A percentile compares a stretch with the other conserved stretches of the same genome.
Evolutionary conservation across 768 basidiomycete genomes (phyloP).

Genomic region (Boletus sensibilis): DNA sequence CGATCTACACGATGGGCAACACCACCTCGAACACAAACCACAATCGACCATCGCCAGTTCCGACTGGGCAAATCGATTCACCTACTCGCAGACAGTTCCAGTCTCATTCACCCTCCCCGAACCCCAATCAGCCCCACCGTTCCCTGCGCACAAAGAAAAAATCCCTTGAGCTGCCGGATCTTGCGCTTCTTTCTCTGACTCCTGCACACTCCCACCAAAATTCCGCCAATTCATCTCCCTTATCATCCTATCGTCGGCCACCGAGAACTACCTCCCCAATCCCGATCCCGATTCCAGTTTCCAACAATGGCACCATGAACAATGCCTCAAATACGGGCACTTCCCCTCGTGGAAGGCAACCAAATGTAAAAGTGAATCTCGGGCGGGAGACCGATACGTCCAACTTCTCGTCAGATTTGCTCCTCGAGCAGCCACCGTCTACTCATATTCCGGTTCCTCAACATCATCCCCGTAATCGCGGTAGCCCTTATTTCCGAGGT

Average conservation of each 20-base stretch:
- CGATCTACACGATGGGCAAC: conserved; percentile 34
- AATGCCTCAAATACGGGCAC: conserved; percentile 36
- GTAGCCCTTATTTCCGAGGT: conserved; percentile 35
- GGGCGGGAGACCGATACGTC: conserved; percentile 27
- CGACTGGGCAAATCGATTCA: conserved; percentile 28
- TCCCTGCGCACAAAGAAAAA: conserved; percentile 68
- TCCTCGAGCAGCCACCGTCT: conserved; percentile 43
- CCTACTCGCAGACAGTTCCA: conserved; percentile 14
- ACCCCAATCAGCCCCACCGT: conserved; percentile 47
- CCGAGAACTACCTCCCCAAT: conserved; percentile 47
- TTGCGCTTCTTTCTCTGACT: conserved; percentile 51
- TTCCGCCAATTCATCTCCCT: conserved; percentile 42
- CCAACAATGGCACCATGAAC: conserved; percentile 38
- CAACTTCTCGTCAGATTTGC: conserved; percentile 39
- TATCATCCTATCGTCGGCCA: conserved; percentile 40
- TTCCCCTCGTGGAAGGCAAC: conserved; percentile 35
- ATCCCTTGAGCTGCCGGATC: conserved; percentile 75
- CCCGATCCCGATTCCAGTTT: conserved; percentile 44
- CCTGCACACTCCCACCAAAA: conserved; percentile 38
- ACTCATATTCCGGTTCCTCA: conserved; percentile 42
- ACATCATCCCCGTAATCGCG: conserved; percentile 32
- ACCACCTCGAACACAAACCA: conserved; percentile 33
- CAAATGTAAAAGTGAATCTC: conserved; percentile 30
- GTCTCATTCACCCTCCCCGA: conserved; percentile 41
- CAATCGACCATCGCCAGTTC: conserved; percentile 26